A percentile compares a stretch with the other conserved stretches of the same genome.
Conservation (phyloP, 768 basidiomycete genomes). For the Boletus speciosus region DNA sequence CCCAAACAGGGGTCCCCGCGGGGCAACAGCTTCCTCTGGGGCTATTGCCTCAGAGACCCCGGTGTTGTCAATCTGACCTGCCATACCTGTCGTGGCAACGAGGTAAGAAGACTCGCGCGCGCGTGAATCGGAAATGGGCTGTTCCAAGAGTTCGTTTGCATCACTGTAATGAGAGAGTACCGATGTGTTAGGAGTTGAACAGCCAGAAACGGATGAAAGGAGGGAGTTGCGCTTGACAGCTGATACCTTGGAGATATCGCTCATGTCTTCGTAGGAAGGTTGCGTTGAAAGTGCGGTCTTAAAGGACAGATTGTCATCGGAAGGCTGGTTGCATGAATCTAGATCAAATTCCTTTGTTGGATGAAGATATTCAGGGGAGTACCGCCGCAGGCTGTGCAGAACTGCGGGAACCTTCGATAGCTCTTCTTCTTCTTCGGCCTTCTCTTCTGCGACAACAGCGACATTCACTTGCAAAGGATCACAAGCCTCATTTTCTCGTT, state of each 20-base stretch:
- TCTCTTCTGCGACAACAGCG: background rate
- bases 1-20: background rate
- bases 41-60: background rate
- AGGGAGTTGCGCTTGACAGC: conserved; percentile 15
- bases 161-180: conserved; percentile 19
- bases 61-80: background rate
- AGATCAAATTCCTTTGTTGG: conserved; percentile 6
- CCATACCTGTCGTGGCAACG: background rate
- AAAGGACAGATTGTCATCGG: conserved; percentile 21
- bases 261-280: conserved; percentile 19
- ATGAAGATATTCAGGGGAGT: conserved; percentile 5
- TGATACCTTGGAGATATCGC: conserved; percentile 17
- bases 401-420: background rate
- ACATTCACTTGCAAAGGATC: conserved; percentile 2
- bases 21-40: background rate
- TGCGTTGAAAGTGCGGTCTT: conserved; percentile 25
- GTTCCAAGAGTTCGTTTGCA: conserved; percentile 7
- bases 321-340: conserved; percentile 14
- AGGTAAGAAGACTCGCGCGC: background rate
- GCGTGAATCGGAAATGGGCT: background rate
- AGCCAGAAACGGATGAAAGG: conserved; percentile 15
- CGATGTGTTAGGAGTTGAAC: conserved; percentile 26
- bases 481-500: background rate
- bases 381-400: background rate
- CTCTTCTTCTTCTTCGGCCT: conserved; percentile 2